Conservation (phyloP, 208 protist genomes). For the Trypanosoma lewisi region DNA sequence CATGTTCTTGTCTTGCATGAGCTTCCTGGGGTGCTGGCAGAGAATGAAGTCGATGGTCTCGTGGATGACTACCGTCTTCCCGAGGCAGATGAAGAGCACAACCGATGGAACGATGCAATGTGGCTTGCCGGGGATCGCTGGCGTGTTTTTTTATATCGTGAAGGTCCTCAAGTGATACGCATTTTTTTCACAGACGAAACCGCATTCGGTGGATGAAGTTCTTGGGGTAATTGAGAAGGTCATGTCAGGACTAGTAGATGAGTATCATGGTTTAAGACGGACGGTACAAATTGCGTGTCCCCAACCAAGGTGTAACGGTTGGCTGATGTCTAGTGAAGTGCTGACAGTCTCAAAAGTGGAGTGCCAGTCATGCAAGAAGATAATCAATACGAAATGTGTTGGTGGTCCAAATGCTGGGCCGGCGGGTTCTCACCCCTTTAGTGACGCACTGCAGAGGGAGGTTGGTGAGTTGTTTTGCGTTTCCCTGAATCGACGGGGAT, state of each 20-base stretch:
- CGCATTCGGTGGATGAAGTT: slow-evolving; percentile 53
- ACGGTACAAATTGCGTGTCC: slow-evolving; percentile 62
- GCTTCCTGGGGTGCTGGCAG: slow-evolving; percentile 25
- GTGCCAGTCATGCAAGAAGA: slow-evolving; percentile 52
- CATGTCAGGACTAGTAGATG: slow-evolving; percentile 45
- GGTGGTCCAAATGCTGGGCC: slow-evolving; percentile 31
- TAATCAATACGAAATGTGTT: slow-evolving; percentile 49
- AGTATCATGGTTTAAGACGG: slow-evolving; percentile 73
- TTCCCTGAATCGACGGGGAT: slow-evolving; percentile 47
- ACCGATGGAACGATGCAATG: slow-evolving; percentile 82
- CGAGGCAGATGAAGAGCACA: slow-evolving; percentile 83
- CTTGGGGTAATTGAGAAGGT: slow-evolving; percentile 57
- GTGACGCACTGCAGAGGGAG: slow-evolving; percentile 48
- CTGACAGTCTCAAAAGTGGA: slow-evolving; percentile 36
- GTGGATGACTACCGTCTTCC: slow-evolving; percentile 61
- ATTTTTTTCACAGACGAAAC: slow-evolving; percentile 49
- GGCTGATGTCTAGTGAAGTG: slow-evolving; percentile 54
- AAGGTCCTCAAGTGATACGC: slow-evolving; percentile 51
- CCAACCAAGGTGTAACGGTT: slow-evolving; percentile 58
- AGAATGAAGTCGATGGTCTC: slow-evolving; percentile 50
- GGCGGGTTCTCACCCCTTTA: slow-evolving; percentile 32
- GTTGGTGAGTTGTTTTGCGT: slow-evolving; percentile 57
- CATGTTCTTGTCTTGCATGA: slow-evolving; percentile 66
- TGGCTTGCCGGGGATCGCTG: slow-evolving; percentile 67
- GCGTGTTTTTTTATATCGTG: slow-evolving; percentile 75